Evolutionary conservation across 2,329 filamentous ascomycete species (phyloP).

Genomic region (Phaeoacremonium minimum): DNA sequence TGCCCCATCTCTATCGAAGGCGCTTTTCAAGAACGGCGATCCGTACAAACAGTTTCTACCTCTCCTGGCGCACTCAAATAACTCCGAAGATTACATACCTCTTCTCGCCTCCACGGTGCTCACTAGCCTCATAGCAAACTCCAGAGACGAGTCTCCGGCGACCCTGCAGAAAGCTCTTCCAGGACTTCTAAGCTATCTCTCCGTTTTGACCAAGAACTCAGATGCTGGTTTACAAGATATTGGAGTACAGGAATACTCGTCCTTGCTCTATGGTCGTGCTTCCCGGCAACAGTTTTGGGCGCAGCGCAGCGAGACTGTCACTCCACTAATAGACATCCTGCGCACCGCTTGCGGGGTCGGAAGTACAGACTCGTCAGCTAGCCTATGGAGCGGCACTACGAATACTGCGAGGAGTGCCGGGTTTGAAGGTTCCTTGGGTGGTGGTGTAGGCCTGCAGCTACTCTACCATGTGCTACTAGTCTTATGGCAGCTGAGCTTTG

Average conservation of each 20-base stretch:
- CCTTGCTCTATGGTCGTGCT: constrained; percentile 70
- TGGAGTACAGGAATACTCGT: constrained; percentile 86
- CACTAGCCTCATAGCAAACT: constrained; percentile 68
- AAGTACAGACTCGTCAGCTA: constrained; percentile 59
- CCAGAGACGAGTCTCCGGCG: constrained; percentile 58
- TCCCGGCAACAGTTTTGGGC: constrained; percentile 86
- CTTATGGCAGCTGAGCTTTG: constrained; percentile 95
- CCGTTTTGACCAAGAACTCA: constrained; percentile 74
- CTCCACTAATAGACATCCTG: constrained; percentile 78
- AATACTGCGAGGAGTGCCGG: constrained; percentile 51
- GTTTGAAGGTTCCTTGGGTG: constrained; percentile 61
- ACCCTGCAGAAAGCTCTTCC: constrained; percentile 71
- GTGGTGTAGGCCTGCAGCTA: constrained; percentile 85
- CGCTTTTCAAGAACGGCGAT: constrained; percentile 70
- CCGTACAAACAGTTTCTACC: constrained; percentile 82
- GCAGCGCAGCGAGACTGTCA: constrained; percentile 79
- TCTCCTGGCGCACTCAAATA: constrained; percentile 75
- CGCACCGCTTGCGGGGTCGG: constrained; percentile 69
- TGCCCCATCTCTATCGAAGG: constrained; percentile 72
- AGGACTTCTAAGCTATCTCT: constrained; percentile 80
- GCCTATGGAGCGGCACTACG: constrained; percentile 55
- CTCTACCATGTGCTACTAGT: constrained; percentile 92
- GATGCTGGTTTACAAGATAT: constrained; percentile 94
- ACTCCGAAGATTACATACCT: constrained; percentile 73
- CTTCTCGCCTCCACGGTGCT: constrained; percentile 87